A percentile compares a stretch with the other conserved stretches of the same genome.
These are phyloP conservation scores for Corinectria fuckeliana DNA, from an alignment of 2,329 filamentous ascomycete genomes.

Conservation along the genomic window DNA sequence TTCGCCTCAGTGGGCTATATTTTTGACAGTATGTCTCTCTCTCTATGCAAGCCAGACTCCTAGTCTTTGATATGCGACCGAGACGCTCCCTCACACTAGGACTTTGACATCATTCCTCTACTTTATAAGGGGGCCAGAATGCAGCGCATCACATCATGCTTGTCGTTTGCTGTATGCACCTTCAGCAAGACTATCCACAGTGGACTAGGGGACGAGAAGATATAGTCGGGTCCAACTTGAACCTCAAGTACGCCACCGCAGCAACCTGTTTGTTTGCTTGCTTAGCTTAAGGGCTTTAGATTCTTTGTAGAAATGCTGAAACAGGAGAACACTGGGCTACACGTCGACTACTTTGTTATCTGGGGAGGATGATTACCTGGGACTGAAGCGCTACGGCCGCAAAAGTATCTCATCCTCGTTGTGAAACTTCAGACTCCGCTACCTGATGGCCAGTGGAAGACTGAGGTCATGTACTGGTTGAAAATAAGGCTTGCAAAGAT, in stretches of 20 bases:
- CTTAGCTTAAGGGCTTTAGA: no score
- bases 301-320: no score
- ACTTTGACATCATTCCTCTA: conserved; percentile 13
- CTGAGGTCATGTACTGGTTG: conserved; percentile 15
- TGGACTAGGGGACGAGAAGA: neutral
- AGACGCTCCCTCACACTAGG: conserved; percentile 2
- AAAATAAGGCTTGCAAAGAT: conserved; percentile 16
- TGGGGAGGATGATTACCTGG: neutral
- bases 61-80: neutral
- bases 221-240: neutral
- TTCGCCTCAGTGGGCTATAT: no score
- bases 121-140: neutral
- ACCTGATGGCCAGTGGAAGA: conserved; percentile 18
- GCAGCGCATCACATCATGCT: conserved; percentile 8
- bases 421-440: conserved; percentile 5
- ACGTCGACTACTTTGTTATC: no score
- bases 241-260: neutral
- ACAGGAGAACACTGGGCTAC: no score
- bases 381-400: neutral
- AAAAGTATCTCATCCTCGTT: conserved; percentile 4
- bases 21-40: no score
- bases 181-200: neutral
- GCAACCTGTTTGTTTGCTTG: no score
- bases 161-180: neutral
- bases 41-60: neutral